A percentile compares a stretch with the other conserved stretches of the same genome.
phyloP scores from a whole-genome alignment of 1,284 basidiomycete species.

The Melampsora medusae region DNA sequence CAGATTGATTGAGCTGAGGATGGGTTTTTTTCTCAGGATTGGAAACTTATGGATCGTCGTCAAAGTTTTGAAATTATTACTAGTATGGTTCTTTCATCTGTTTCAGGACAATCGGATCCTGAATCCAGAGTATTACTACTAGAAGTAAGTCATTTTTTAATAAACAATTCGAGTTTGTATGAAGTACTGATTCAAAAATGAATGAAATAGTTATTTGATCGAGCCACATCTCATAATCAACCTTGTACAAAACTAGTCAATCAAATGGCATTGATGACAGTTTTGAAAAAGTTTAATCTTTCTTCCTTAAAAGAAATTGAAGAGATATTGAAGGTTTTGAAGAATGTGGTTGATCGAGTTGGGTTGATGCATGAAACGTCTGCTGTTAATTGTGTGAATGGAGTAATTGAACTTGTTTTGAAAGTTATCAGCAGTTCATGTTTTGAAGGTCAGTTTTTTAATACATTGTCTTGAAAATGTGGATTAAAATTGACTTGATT shows the following conservation, averaged over 20 bases:
- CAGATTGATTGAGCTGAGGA: background rate
- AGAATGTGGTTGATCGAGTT: too few relatives aligned
- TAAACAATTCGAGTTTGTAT: background rate
- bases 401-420: too few relatives aligned
- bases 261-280: constrained; percentile 31
- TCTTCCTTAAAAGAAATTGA: too few relatives aligned
- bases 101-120: background rate
- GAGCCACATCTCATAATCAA: constrained; percentile 38
- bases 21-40: constrained; percentile 22
- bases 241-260: constrained; percentile 29
- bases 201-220: constrained; percentile 14
- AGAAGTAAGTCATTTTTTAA: constrained; percentile 7
- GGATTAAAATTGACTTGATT: too few relatives aligned
- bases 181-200: background rate
- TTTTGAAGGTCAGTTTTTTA: too few relatives aligned
- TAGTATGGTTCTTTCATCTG: constrained; percentile 28
- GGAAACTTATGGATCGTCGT: constrained; percentile 38
- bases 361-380: too few relatives aligned
- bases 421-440: too few relatives aligned
- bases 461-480: too few relatives aligned
- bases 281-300: constrained; percentile 1
- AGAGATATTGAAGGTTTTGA: too few relatives aligned
- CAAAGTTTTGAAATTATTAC: constrained; percentile 43
- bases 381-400: too few relatives aligned
- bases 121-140: constrained; percentile 22